Percentiles rank a stretch among this genome's conserved stretches.
Conservation (phyloP, 192 early-diverging fungal genomes). For the Coemansia sp. region DNA sequence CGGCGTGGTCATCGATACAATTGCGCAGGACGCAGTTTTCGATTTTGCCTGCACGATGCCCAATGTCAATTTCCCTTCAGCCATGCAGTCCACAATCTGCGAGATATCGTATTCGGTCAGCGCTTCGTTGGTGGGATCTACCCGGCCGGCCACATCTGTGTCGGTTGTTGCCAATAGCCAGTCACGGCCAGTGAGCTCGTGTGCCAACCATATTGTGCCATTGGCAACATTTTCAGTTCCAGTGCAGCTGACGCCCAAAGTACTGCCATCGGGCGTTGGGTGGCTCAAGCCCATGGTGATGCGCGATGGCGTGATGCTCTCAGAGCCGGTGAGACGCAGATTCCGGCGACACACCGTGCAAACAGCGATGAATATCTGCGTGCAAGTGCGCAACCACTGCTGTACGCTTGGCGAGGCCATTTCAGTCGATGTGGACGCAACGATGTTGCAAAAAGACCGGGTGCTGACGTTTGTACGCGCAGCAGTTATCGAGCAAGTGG, state of each 20-base stretch:
- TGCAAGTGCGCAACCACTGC: constrained; percentile 54
- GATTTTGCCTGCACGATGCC: constrained; percentile 51
- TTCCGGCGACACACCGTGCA: constrained; percentile 42
- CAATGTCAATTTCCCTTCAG: constrained; percentile 49
- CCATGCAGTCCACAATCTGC: constrained; percentile 53
- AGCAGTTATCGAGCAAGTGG: constrained; percentile 48
- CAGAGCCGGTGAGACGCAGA: constrained; percentile 30
- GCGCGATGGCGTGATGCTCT: constrained; percentile 49
- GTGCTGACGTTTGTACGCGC: constrained; percentile 53
- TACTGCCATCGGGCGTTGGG: constrained; percentile 49
- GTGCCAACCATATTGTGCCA: constrained; percentile 28
- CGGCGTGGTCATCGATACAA: constrained; percentile 26
- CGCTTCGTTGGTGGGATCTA: constrained; percentile 32
- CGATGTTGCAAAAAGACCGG: constrained; percentile 53
- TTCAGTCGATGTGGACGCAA: constrained; percentile 45
- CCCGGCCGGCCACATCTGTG: not conserved
- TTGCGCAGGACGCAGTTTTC: constrained; percentile 23
- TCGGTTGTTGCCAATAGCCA: not conserved
- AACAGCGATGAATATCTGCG: constrained; percentile 53
- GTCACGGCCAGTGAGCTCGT: constrained; percentile 10
- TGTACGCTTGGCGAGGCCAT: constrained; percentile 54
- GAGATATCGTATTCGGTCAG: constrained; percentile 39
- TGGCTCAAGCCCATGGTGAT: constrained; percentile 56
- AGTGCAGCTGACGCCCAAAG: constrained; percentile 44
- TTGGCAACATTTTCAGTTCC: constrained; percentile 28